phyloP scores from a whole-genome alignment of 305 asterid species.

The Fraxinus angustifolia region DNA sequence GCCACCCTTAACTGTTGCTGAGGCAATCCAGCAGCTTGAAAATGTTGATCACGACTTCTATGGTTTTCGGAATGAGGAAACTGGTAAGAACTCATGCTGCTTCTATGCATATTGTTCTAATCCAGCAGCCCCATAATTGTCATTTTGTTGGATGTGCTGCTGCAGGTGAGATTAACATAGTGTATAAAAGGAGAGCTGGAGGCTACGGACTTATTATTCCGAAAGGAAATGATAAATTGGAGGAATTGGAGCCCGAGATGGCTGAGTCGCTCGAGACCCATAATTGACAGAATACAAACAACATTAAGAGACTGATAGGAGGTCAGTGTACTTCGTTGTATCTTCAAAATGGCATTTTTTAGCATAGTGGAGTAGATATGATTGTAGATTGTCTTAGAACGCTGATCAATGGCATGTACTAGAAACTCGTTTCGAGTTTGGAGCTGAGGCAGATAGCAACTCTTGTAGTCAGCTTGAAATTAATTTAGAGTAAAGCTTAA shows the following conservation, averaged over 20 bases:
- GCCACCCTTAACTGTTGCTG: conserved; percentile 78
- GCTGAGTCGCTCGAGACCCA: conserved; percentile 30
- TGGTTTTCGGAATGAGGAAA: conserved; percentile 84
- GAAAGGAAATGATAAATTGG: conserved; percentile 47
- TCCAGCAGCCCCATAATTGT: not conserved
- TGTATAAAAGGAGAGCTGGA: conserved; percentile 69
- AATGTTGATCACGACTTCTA: conserved; percentile 84
- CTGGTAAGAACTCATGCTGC: conserved; percentile 39
- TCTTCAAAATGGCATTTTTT: not conserved
- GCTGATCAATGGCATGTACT: not conserved
- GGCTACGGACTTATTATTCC: conserved; percentile 86
- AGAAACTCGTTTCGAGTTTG: not conserved
- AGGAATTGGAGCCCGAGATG: conserved; percentile 43
- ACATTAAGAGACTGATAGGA: not conserved
- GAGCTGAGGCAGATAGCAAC: not conserved
- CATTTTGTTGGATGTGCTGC: not conserved
- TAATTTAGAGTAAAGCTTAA: not conserved
- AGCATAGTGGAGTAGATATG: not conserved
- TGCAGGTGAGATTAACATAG: conserved; percentile 79
- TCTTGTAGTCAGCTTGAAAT: not conserved
- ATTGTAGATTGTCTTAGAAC: not conserved
- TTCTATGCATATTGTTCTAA: not conserved
- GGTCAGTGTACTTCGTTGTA: not conserved
- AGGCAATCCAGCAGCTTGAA: conserved; percentile 90
- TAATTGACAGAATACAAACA: not conserved